These are phyloP conservation scores for Verticillium albo-atrum DNA, from an alignment of 2,329 filamentous ascomycete genomes.

Conservation along the genomic window DNA sequence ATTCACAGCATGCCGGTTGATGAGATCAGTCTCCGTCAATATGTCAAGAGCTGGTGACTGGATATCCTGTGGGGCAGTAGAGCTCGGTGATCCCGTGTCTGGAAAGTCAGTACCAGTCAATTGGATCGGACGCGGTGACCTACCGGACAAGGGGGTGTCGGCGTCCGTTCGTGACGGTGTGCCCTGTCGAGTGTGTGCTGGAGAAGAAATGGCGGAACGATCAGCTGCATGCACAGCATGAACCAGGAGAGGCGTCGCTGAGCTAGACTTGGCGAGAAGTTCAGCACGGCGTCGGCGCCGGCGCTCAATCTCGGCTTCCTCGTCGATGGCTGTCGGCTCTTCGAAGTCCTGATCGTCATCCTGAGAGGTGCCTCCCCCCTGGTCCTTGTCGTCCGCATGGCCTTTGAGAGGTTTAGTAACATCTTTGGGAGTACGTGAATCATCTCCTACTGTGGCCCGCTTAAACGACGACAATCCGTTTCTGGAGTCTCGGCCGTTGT, in stretches of 20 bases:
- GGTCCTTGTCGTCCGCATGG: conserved; percentile 33
- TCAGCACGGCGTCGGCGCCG: conserved; percentile 80
- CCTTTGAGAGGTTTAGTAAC: conserved; percentile 66
- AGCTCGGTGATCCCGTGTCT: conserved; percentile 36
- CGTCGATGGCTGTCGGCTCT: conserved; percentile 62
- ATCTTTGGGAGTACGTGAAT: conserved; percentile 53
- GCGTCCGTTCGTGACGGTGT: conserved; percentile 32
- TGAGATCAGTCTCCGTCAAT: conserved; percentile 62
- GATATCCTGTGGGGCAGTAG: conserved; percentile 35
- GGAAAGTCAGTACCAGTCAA: conserved; percentile 2
- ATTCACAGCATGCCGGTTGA: conserved; percentile 52
- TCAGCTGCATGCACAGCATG: conserved; percentile 63
- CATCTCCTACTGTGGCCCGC: conserved; percentile 55
- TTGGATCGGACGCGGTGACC: conserved; percentile 20
- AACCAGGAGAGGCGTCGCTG: conserved; percentile 68
- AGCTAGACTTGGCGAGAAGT: conserved; percentile 76
- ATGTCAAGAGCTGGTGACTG: conserved; percentile 59
- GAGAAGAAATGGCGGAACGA: conserved; percentile 52
- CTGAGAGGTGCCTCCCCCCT: conserved; percentile 21
- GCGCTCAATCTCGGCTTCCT: conserved; percentile 79
- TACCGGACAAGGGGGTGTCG: conserved; percentile 45
- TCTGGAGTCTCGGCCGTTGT: conserved; percentile 43
- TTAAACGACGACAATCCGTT: conserved; percentile 58
- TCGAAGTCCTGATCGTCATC: conserved; percentile 41
- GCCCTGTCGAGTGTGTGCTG: conserved; percentile 40